These are phyloP conservation scores for Tillandsia fasciculata DNA, from an alignment of 176 grass and related monocot genomes.

Conservation along the genomic window DNA sequence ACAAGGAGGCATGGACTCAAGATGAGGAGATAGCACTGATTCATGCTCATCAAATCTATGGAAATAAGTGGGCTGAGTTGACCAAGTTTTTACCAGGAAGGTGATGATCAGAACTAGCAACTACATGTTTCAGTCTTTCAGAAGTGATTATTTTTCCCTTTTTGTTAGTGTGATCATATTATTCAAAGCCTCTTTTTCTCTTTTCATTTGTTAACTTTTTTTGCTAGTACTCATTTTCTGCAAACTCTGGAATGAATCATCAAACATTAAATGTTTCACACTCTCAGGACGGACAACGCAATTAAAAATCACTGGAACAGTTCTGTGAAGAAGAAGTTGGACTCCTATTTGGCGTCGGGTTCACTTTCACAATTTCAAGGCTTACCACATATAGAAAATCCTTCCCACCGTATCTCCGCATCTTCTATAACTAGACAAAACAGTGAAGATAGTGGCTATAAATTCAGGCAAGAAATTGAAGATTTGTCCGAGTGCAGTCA, in stretches of 20 bases:
- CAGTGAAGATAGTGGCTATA: conserved; percentile 27
- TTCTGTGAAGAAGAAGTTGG: conserved; percentile 93
- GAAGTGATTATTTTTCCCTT: no score
- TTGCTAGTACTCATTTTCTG: no score
- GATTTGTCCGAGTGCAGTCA: conserved; percentile 47
- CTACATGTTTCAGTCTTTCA: no score
- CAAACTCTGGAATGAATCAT: neutral
- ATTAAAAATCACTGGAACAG: conserved; percentile 99
- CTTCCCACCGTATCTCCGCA: conserved; percentile 30
- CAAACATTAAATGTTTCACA: conserved; percentile 9
- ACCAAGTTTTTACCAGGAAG: conserved; percentile 92
- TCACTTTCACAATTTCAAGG: conserved; percentile 51
- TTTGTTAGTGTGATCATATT: neutral
- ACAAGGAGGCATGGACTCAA: conserved; percentile 97
- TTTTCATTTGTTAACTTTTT: neutral
- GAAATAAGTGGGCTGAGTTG: conserved; percentile 96
- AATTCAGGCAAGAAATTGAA: conserved; percentile 28
- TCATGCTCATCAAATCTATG: conserved; percentile 74
- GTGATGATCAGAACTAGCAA: conserved; percentile 12
- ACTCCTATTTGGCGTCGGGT: conserved; percentile 67
- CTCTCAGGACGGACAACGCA: conserved; percentile 81
- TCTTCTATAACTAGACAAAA: conserved; percentile 30
- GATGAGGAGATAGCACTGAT: conserved; percentile 90
- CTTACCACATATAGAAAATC: conserved; percentile 43
- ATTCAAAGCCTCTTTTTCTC: neutral